Conservation (phyloP, 2,329 filamentous ascomycete species). For the Pseudocercospora pini-densiflorae region DNA sequence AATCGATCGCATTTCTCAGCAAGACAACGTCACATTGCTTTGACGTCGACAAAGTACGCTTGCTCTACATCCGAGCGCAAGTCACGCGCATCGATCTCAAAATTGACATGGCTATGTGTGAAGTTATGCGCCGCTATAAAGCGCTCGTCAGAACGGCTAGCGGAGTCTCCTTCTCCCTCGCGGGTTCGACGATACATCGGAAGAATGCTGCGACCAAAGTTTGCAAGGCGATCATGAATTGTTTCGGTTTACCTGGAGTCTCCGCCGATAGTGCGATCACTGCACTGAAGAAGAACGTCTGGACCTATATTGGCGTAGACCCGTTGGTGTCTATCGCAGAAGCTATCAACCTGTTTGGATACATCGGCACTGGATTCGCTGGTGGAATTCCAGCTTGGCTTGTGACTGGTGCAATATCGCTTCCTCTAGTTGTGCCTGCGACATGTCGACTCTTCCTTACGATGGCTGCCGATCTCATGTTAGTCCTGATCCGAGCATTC, state of each 20-base stretch:
- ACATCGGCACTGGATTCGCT: slow-evolving; percentile 31
- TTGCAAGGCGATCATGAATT: slow-evolving; percentile 32
- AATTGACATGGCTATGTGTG: slow-evolving; percentile 41
- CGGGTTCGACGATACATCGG: slow-evolving; percentile 30
- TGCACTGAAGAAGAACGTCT: slow-evolving; percentile 30
- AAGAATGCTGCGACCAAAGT: slow-evolving; percentile 32
- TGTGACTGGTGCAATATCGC: slow-evolving; percentile 32
- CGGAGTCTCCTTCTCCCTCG: slow-evolving; percentile 22
- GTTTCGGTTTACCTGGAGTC: slow-evolving; percentile 32
- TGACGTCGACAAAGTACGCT: slow-evolving; percentile 40
- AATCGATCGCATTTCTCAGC: slow-evolving; percentile 37
- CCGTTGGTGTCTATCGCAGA: slow-evolving; percentile 27
- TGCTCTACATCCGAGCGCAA: slow-evolving; percentile 43
- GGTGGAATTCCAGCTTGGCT: slow-evolving; percentile 36
- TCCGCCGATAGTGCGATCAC: slow-evolving; percentile 26
- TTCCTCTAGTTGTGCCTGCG: slow-evolving; percentile 35
- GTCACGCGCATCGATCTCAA: slow-evolving; percentile 42
- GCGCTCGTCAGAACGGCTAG: slow-evolving; percentile 35
- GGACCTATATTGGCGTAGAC: slow-evolving; percentile 27
- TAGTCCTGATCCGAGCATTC: slow-evolving; percentile 40
- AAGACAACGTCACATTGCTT: slow-evolving; percentile 40
- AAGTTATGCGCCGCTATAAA: slow-evolving; percentile 40
- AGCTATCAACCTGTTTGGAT: slow-evolving; percentile 27
- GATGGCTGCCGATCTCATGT: slow-evolving; percentile 41
- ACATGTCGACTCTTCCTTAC: slow-evolving; percentile 41